These are phyloP conservation scores for Pichiaceae sp. DNA, from an alignment of 1,139 yeast genomes.

Conservation along the genomic window DNA sequence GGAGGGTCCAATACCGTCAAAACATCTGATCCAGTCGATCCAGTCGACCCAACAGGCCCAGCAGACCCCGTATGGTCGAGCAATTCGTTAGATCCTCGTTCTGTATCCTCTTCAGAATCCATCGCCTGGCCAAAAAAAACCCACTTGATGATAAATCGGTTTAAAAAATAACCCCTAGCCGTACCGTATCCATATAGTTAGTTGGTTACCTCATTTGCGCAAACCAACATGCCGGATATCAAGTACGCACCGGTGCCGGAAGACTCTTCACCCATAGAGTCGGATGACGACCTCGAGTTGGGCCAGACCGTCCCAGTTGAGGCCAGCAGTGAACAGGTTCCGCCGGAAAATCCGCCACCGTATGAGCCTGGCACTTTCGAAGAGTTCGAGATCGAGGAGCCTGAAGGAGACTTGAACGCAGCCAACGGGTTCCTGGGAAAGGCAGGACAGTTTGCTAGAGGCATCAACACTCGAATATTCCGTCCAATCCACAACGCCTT, in stretches of 20 bases:
- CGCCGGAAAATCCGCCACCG: constrained; percentile 11
- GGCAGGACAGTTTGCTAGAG: constrained; percentile 23
- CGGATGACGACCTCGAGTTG: not conserved
- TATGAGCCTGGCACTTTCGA: constrained; percentile 22
- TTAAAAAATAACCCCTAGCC: too few relatives aligned
- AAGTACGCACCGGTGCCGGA: not conserved
- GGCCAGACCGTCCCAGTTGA: not conserved
- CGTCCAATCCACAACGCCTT: constrained; percentile 48
- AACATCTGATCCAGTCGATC: too few relatives aligned
- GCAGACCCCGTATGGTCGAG: too few relatives aligned
- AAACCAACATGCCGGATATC: not conserved
- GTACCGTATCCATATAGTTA: too few relatives aligned
- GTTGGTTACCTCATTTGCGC: too few relatives aligned
- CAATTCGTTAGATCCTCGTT: too few relatives aligned
- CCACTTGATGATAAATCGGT: too few relatives aligned
- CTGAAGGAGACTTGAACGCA: constrained; percentile 2
- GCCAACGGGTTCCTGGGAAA: constrained; percentile 8
- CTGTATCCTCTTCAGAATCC: not conserved
- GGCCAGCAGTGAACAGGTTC: not conserved
- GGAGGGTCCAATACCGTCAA: not conserved
- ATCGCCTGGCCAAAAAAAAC: too few relatives aligned
- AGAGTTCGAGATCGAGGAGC: constrained; percentile 35
- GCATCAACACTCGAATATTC: constrained; percentile 37
- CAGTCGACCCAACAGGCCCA: too few relatives aligned
- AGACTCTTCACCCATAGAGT: not conserved